These are phyloP conservation scores for Schizonepeta tenuifolia DNA, from an alignment of 257 asterid genomes.

Conservation along the genomic window DNA sequence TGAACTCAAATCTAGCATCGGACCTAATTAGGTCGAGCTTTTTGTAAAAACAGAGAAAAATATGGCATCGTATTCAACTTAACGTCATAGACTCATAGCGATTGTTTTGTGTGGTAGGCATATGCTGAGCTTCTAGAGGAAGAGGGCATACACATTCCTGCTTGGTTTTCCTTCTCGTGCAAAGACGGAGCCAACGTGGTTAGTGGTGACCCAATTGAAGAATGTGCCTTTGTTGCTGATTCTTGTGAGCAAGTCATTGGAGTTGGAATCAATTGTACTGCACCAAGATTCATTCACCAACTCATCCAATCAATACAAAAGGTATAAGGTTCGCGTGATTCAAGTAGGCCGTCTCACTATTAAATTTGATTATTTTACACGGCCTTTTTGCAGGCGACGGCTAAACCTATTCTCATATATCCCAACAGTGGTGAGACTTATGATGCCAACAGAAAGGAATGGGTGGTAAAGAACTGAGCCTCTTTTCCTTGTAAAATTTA, in stretches of 20 bases:
- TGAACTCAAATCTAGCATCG: background rate
- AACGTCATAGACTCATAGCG: background rate
- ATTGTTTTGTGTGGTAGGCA: constrained; percentile 47
- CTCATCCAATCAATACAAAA: constrained; percentile 59
- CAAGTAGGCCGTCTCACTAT: background rate
- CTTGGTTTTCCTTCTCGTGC: constrained; percentile 78
- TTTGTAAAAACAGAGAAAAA: no score
- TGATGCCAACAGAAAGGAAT: constrained; percentile 67
- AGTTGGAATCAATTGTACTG: constrained; percentile 83
- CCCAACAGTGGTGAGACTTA: constrained; percentile 95
- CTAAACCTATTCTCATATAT: constrained; percentile 72
- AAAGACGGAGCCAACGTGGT: constrained; percentile 65
- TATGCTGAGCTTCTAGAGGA: constrained; percentile 78
- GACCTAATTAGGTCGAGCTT: background rate
- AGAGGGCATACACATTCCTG: constrained; percentile 53
- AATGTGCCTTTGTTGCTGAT: constrained; percentile 67
- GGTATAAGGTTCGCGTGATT: constrained; percentile 38
- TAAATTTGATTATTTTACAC: background rate
- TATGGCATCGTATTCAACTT: no score
- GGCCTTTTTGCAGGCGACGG: constrained; percentile 54
- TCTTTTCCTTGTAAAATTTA: background rate
- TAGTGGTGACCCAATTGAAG: constrained; percentile 64
- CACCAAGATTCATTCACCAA: constrained; percentile 71
- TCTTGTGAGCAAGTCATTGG: constrained; percentile 57
- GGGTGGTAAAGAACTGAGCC: constrained; percentile 63